Evolutionary conservation across 495 filamentous ascomycete genomes (phyloP).

Genomic region (Choiromyces venosus): DNA sequence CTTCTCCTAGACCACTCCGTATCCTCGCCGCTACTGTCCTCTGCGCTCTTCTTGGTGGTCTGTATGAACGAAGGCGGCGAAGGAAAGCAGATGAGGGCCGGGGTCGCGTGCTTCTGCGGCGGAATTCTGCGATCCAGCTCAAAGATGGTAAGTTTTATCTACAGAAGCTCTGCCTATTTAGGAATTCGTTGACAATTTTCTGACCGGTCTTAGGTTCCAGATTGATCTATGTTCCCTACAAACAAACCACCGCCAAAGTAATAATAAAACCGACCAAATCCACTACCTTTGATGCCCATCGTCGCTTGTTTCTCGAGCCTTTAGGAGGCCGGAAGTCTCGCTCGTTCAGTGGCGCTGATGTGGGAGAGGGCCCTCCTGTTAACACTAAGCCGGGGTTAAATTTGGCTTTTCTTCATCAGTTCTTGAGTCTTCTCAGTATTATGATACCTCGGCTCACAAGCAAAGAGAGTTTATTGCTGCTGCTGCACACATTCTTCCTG

Average conservation of each 20-base stretch:
- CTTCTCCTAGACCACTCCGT: conserved; percentile 58
- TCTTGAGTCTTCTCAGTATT: conserved; percentile 88
- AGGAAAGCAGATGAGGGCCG: conserved; percentile 71
- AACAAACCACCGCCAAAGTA: conserved; percentile 78
- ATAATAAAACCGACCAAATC: conserved; percentile 87
- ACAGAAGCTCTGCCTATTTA: neutral
- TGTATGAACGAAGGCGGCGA: conserved; percentile 70
- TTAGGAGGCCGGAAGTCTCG: conserved; percentile 46
- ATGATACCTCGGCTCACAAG: conserved; percentile 94
- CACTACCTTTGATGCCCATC: conserved; percentile 92
- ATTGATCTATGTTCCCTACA: conserved; percentile 91
- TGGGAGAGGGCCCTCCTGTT: conserved; percentile 56
- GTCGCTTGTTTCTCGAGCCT: conserved; percentile 86
- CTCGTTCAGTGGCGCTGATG: conserved; percentile 4
- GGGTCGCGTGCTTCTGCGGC: conserved; percentile 70
- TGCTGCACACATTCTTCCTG: conserved; percentile 82
- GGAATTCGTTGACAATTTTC: conserved; percentile 10
- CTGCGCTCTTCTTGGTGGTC: conserved; percentile 65
- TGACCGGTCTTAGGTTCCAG: conserved; percentile 54
- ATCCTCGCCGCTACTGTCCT: conserved; percentile 70
- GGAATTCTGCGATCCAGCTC: conserved; percentile 84
- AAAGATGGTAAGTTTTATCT: conserved; percentile 59
- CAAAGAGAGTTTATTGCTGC: conserved; percentile 84
- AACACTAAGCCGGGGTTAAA: conserved; percentile 93
- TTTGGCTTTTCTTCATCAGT: conserved; percentile 96